Conservation (phyloP, 768 basidiomycete genomes). For the Termitomyces sp. region DNA sequence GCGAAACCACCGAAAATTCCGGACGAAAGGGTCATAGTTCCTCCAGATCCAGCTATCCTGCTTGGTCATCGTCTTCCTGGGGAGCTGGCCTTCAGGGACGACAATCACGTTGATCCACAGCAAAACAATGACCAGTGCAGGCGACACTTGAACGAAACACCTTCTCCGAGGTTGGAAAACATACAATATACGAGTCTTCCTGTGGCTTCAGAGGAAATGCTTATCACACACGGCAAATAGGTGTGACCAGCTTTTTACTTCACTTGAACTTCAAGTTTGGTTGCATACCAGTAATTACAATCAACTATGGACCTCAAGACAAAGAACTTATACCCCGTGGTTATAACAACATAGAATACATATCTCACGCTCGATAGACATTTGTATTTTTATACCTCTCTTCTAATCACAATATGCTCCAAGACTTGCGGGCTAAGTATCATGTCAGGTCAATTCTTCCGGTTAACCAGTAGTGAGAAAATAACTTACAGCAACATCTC, state of each 20-base stretch:
- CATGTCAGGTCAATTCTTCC: conserved; percentile 9
- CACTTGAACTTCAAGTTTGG: not conserved
- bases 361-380: not conserved
- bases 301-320: not conserved
- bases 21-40: conserved; percentile 52
- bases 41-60: conserved; percentile 68
- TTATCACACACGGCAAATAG: conserved; percentile 16
- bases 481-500: conserved; percentile 78
- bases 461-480: not conserved
- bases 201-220: conserved; percentile 22
- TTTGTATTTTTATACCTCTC: conserved; percentile 16
- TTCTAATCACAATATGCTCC: conserved; percentile 79
- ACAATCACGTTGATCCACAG: conserved; percentile 10
- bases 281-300: too few species aligned
- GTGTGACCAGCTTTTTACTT: not conserved
- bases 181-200: conserved; percentile 7
- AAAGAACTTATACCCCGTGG: not conserved
- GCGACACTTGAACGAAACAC: conserved; percentile 3
- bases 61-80: conserved; percentile 46
- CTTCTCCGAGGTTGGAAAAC: not conserved
- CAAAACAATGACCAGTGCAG: conserved; percentile 4
- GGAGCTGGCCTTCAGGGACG: conserved; percentile 22
- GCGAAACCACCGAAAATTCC: conserved; percentile 36
- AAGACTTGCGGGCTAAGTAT: conserved; percentile 66
- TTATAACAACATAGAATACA: not conserved